Percentiles rank a stretch among this genome's conserved stretches.
Conservation (phyloP, 345 rosid genomes). For the Populus ilicifolia region DNA sequence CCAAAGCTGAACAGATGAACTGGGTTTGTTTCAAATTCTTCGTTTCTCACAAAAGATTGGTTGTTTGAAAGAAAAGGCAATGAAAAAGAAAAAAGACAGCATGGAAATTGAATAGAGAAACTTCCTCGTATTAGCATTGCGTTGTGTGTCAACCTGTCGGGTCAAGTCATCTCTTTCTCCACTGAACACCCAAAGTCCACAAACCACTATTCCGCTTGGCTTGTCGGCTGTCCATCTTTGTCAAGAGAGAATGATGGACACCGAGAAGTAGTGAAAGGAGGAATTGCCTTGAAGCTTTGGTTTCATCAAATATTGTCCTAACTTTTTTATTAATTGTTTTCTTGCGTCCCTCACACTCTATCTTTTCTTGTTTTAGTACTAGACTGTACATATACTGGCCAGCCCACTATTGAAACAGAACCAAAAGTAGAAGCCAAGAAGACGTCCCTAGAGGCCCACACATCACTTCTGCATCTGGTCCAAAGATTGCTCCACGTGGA, state of each 20-base stretch:
- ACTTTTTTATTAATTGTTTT: neutral
- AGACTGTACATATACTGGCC: neutral
- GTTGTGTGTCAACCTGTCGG: neutral
- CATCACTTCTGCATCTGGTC: neutral
- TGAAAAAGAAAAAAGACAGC: too few species aligned
- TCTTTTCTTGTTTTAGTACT: neutral
- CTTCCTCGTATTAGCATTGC: neutral
- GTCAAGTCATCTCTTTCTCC: neutral
- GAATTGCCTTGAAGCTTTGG: neutral
- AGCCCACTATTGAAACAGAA: neutral
- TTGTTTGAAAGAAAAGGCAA: neutral
- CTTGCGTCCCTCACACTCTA: neutral
- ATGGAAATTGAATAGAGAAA: too few species aligned
- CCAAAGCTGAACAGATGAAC: neutral
- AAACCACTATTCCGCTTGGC: too few species aligned
- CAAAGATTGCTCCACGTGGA: neutral
- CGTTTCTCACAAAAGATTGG: neutral
- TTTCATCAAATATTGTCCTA: neutral
- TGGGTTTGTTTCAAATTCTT: constrained; percentile 11
- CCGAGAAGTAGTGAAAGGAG: neutral
- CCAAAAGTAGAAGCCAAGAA: neutral
- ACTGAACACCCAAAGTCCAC: neutral
- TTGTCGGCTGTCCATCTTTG: neutral
- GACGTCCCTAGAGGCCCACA: neutral
- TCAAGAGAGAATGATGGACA: neutral